Conservation (phyloP, 164 flowering plant species). For the Berberis vulgaris region DNA sequence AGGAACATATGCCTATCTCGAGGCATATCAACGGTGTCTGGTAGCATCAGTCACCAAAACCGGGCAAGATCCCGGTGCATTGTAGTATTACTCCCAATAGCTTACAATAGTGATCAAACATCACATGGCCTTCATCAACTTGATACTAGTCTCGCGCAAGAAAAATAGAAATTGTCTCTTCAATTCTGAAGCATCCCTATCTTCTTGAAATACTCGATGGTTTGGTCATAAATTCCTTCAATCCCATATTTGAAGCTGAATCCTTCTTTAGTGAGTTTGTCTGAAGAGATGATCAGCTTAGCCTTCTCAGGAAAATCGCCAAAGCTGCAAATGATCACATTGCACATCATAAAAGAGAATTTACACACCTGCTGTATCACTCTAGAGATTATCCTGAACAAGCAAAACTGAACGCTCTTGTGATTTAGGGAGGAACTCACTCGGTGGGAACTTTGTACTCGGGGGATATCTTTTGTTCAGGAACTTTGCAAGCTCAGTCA, state of each 20-base stretch:
- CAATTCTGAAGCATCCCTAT: constrained; percentile 36
- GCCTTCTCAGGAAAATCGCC: constrained; percentile 55
- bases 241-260: constrained; percentile 63
- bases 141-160: too few species aligned
- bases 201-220: constrained; percentile 49
- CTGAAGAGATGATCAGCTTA: constrained; percentile 52
- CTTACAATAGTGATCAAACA: too few species aligned
- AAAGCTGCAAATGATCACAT: constrained; percentile 36
- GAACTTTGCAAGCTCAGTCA: constrained; percentile 61
- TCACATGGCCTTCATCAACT: too few species aligned
- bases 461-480: constrained; percentile 54
- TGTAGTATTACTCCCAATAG: too few species aligned
- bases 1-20: too few species aligned
- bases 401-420: too few species aligned
- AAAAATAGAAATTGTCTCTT: neutral
- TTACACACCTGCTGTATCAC: neutral
- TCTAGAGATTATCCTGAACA: too few species aligned
- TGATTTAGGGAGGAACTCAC: constrained; percentile 27
- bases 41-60: too few species aligned
- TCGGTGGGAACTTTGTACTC: constrained; percentile 47
- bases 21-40: too few species aligned
- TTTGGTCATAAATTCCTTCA: constrained; percentile 53
- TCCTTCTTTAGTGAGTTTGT: constrained; percentile 61
- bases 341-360: neutral
- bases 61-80: too few species aligned